Percentiles rank a stretch among this genome's conserved stretches.
phyloP scores from a whole-genome alignment of 345 rosid species.

The Erysimum cheiranthoides region DNA sequence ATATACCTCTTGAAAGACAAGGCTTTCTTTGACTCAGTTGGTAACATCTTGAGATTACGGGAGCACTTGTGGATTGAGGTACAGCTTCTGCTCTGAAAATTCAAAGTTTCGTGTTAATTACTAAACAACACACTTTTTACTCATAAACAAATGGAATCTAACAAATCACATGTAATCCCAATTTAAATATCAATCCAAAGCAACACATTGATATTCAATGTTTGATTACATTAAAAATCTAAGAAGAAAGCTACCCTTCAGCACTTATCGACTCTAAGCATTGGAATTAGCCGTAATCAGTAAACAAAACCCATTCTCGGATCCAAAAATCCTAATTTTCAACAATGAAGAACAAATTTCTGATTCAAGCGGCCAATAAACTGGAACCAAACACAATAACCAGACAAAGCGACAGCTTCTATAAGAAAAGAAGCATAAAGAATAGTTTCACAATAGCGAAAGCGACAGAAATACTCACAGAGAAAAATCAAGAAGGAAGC shows the following conservation, averaged over 20 bases:
- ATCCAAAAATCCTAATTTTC: neutral
- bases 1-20: conserved; percentile 64
- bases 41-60: conserved; percentile 64
- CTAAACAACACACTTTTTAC: neutral
- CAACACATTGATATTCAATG: conserved; percentile 7
- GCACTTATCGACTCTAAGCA: neutral
- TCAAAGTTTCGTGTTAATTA: neutral
- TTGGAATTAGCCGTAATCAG: neutral
- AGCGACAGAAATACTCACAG: conserved; percentile 27
- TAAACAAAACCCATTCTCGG: neutral
- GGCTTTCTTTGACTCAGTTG: conserved; percentile 56
- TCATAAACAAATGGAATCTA: neutral
- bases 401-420: neutral
- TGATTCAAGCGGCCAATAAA: conserved; percentile 7
- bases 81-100: conserved; percentile 31
- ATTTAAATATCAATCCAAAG: neutral
- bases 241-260: neutral
- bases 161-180: neutral
- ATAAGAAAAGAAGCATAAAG: neutral
- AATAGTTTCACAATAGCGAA: neutral
- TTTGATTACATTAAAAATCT: neutral
- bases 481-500: conserved; percentile 6
- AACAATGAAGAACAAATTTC: conserved; percentile 13
- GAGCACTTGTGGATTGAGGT: conserved; percentile 70
- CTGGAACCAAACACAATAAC: conserved; percentile 17